phyloP scores from a whole-genome alignment of 371 early-diverging fungal genomes.

The Apophysomyces elegans region DNA sequence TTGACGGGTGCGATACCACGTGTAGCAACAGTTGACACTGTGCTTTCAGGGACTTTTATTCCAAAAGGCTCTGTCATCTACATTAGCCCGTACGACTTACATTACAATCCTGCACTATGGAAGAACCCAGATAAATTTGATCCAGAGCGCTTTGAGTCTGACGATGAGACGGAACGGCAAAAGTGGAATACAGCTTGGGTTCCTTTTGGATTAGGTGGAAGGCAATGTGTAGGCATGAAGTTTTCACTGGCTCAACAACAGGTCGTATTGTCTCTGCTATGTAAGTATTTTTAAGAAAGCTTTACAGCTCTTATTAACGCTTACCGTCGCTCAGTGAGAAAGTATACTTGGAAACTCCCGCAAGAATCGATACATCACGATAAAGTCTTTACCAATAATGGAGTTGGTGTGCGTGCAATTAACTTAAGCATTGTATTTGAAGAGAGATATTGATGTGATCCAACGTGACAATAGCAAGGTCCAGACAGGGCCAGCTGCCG shows the following conservation, averaged over 20 bases:
- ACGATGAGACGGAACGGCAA: slow-evolving; percentile 13
- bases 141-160: slow-evolving; percentile 23
- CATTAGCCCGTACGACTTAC: slow-evolving; percentile 17
- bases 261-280: slow-evolving; percentile 34
- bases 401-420: background rate
- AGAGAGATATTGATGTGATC: background rate
- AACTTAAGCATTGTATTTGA: background rate
- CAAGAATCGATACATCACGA: slow-evolving; percentile 17
- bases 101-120: slow-evolving; percentile 22
- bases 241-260: slow-evolving; percentile 35
- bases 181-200: slow-evolving; percentile 28
- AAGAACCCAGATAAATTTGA: slow-evolving; percentile 23
- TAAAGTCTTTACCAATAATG: background rate
- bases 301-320: background rate
- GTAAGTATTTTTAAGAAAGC: slow-evolving; percentile 9
- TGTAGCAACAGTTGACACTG: slow-evolving; percentile 16
- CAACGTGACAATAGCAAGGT: too few species aligned
- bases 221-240: slow-evolving; percentile 46
- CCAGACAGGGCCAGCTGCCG: too few species aligned
- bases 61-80: slow-evolving; percentile 21
- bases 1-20: slow-evolving; percentile 15
- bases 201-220: slow-evolving; percentile 42
- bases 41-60: slow-evolving; percentile 19
- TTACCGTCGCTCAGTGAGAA: slow-evolving; percentile 12
- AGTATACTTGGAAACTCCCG: slow-evolving; percentile 17